A percentile compares a stretch with the other conserved stretches of the same genome.
phyloP scores from a whole-genome alignment of 129 eudicot species.

The Dittrichia graveolens region DNA sequence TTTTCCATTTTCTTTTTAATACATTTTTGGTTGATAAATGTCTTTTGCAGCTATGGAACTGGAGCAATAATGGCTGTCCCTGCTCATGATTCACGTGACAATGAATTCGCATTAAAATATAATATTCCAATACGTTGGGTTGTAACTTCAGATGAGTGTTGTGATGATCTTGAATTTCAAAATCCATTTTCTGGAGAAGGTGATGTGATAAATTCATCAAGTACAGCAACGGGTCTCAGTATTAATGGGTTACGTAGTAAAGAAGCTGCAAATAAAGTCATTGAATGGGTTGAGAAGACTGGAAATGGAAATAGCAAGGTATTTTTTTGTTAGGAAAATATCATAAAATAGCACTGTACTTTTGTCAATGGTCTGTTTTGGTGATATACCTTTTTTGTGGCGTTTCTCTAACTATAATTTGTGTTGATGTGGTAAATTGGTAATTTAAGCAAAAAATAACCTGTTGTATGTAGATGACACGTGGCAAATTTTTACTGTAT shows the following conservation, averaged over 20 bases:
- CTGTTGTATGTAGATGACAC: no score
- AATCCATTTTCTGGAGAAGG: constrained; percentile 84
- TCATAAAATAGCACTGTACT: no score
- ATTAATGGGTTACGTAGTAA: constrained; percentile 77
- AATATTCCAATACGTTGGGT: constrained; percentile 70
- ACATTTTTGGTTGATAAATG: background rate
- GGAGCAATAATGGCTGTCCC: constrained; percentile 99
- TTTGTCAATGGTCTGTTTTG: no score
- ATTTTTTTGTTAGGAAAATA: background rate
- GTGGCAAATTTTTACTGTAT: no score
- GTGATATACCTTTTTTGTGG: no score
- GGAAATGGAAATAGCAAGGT: constrained; percentile 89
- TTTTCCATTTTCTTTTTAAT: background rate
- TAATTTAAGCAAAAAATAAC: no score
- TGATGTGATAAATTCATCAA: constrained; percentile 68
- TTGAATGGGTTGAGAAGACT: constrained; percentile 80
- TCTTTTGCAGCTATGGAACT: constrained; percentile 83
- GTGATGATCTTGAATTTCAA: constrained; percentile 35
- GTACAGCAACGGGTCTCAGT: constrained; percentile 63
- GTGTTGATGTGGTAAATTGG: no score
- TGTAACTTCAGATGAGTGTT: constrained; percentile 63
- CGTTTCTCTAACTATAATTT: no score
- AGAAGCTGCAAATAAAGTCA: constrained; percentile 71
- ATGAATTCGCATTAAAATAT: constrained; percentile 87
- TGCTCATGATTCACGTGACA: constrained; percentile 94